phyloP scores from a whole-genome alignment of 129 eudicot genomes.

The Centaurea solstitialis region DNA sequence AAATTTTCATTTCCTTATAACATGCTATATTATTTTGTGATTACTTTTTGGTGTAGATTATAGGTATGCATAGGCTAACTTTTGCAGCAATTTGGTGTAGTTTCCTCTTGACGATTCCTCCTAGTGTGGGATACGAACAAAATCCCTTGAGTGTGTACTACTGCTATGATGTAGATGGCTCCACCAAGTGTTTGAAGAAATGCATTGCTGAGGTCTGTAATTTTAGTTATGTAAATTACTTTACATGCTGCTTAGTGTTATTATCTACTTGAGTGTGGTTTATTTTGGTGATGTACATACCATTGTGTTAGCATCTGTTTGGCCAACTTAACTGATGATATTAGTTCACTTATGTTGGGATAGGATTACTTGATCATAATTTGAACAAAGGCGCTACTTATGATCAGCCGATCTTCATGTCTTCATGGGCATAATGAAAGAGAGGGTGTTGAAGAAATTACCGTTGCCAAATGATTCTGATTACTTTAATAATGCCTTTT shows the following conservation, averaged over 20 bases:
- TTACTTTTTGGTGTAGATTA: background rate
- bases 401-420: background rate
- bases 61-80: background rate
- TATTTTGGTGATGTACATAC: too few species aligned
- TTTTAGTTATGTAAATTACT: background rate
- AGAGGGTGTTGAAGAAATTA: background rate
- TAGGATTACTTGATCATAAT: background rate
- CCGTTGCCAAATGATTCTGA: background rate
- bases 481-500: background rate
- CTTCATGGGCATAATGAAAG: background rate
- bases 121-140: constrained; percentile 93
- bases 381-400: background rate
- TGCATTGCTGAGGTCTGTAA: constrained; percentile 91
- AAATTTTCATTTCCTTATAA: too few species aligned
- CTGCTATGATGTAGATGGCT: constrained; percentile 71
- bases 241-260: background rate
- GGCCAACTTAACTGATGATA: background rate
- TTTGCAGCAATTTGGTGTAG: constrained; percentile 39
- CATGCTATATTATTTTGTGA: background rate
- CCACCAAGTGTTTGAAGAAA: constrained; percentile 45
- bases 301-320: background rate
- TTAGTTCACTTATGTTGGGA: background rate
- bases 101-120: constrained; percentile 88
- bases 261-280: background rate
- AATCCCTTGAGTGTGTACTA: constrained; percentile 91